Base-by-base conservation (phyloP, 768 basidiomycete species). In the Tulasnella sp. region DNA sequence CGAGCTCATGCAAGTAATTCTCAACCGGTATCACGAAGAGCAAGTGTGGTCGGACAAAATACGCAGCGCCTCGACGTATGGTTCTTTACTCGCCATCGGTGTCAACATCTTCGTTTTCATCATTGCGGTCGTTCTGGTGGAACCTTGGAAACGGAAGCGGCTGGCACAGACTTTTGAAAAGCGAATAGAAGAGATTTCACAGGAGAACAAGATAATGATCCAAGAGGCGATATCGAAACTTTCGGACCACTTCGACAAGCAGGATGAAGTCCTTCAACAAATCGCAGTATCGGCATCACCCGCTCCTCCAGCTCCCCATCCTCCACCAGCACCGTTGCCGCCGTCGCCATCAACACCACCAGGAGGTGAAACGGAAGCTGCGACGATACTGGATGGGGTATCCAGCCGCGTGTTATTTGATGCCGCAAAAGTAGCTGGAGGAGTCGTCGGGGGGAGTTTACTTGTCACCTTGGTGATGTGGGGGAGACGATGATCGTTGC, bases 41-140 rank as follows among this genome's bases (percentile, higher is more conserved):
- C 97, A 99, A 82, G 90, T 98, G 2, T 99, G 97, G 97, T 95
- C 93, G 73, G 97, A 99, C 86, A 99, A 99, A 84, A 97, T 99
- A 77, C 90, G 97, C 42, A 94, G 93, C 79, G 91, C 92, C 36
- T 95, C 93, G 78, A 98, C 97, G 5, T 98, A 98, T 82, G 96
- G 95, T 3, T 92, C 91, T 52, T 85, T 98, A 77, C 91, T 90
- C 6, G 96, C 90, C 74, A 87, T 98, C 31, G 91, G 89, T 15
- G 88, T 97, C 78, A 99, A 99, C 83, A 83, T 99, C 84, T 78
- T 93, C 73, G 92, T 99, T 69, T 99, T 99, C 82, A 83, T 99
- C 76, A 84, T 92, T 78, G 97, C 97, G 11, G 94, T 98, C 79
- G 82, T 93, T 17, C 83, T 97, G 72, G 94, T 99, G 74, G 97